Evolutionary conservation across 106 monocot genomes (phyloP).

Genomic region (Dioscorea dumetorum): DNA sequence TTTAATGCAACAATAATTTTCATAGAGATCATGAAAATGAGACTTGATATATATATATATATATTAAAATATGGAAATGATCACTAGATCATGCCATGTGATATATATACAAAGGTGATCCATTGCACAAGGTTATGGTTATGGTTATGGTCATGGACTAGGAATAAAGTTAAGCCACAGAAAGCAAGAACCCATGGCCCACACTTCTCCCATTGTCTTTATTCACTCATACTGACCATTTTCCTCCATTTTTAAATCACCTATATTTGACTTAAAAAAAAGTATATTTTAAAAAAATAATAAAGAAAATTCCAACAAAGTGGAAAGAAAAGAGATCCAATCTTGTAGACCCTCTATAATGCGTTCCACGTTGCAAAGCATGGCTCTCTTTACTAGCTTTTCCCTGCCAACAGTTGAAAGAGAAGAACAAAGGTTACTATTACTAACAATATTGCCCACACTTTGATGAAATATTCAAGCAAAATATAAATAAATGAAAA

Average conservation of each 20-base stretch:
- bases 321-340: slow-evolving; percentile 3
- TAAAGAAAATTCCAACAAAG: slow-evolving; percentile 1
- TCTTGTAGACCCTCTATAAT: background rate
- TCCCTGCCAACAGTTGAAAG: slow-evolving; percentile 2
- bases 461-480: background rate
- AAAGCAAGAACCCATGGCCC: background rate
- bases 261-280: slow-evolving; percentile 13
- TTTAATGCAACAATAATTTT: too few relatives aligned
- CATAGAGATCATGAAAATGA: too few relatives aligned
- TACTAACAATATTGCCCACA: background rate
- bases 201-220: background rate
- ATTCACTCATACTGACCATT: background rate
- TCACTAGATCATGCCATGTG: too few relatives aligned
- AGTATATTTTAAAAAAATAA: background rate
- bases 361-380: slow-evolving; percentile 32
- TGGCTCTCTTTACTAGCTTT: background rate
- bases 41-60: too few relatives aligned
- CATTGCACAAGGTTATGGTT: too few relatives aligned
- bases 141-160: background rate
- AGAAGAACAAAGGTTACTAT: slow-evolving; percentile 1
- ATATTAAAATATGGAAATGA: too few relatives aligned
- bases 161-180: slow-evolving; percentile 1
- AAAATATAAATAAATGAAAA: too few relatives aligned
- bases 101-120: too few relatives aligned
- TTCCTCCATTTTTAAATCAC: background rate